Evolutionary conservation across 495 filamentous ascomycete species (phyloP).

Genomic region (Penicillium diatomitis): DNA sequence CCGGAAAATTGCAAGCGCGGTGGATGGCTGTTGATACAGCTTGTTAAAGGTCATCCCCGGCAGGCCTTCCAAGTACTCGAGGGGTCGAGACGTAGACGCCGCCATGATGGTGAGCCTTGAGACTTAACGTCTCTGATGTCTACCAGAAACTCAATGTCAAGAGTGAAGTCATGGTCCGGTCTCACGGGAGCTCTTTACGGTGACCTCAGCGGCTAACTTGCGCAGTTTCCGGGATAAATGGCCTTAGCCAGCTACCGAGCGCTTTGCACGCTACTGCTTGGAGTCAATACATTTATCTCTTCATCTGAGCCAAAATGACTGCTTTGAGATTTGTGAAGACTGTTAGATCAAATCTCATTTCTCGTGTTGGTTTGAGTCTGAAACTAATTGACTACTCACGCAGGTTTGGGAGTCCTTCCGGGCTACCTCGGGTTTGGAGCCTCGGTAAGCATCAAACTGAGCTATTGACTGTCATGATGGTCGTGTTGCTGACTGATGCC

Average conservation of each 20-base stretch:
- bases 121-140: constrained; percentile 28
- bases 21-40: constrained; percentile 93
- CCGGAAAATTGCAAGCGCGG: constrained; percentile 88
- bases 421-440: constrained; percentile 75
- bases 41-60: constrained; percentile 78
- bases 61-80: constrained; percentile 85
- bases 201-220: constrained; percentile 22
- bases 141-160: constrained; percentile 16
- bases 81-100: constrained; percentile 53
- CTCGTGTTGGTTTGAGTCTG: too few relatives aligned
- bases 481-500: not conserved
- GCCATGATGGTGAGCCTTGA: constrained; percentile 47
- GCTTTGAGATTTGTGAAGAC: constrained; percentile 54
- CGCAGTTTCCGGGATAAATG: constrained; percentile 28
- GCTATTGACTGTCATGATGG: too few relatives aligned
- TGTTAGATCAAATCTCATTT: constrained; percentile 23
- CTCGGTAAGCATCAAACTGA: constrained; percentile 47
- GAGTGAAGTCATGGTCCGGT: constrained; percentile 7
- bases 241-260: constrained; percentile 9
- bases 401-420: constrained; percentile 79
- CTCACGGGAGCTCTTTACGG: constrained; percentile 15
- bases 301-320: constrained; percentile 33
- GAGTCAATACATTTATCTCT: not conserved
- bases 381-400: constrained; percentile 1
- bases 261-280: not conserved